Evolutionary conservation across 441 rosid species (phyloP).

Genomic region (Bocquillonia castaneifolia): DNA sequence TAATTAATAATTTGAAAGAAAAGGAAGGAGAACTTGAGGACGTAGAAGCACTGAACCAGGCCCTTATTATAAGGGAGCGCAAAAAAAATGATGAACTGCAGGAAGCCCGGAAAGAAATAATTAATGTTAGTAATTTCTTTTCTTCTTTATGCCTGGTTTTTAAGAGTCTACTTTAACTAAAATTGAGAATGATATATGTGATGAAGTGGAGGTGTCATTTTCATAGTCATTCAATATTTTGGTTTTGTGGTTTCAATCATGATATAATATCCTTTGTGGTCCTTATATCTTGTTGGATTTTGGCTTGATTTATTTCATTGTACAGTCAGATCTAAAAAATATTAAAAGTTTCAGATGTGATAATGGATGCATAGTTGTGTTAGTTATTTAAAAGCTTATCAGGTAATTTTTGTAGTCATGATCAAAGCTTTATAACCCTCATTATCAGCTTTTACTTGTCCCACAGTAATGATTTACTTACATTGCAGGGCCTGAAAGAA

Average conservation of each 20-base stretch:
- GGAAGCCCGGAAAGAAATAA: constrained; percentile 79
- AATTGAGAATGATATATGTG: not conserved
- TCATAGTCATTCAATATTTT: constrained; percentile 11
- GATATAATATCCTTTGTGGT: not conserved
- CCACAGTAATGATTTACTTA: constrained; percentile 11
- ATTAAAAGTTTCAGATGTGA: not conserved
- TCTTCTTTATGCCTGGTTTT: not conserved
- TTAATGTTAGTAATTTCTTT: constrained; percentile 45
- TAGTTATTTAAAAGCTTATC: constrained; percentile 1
- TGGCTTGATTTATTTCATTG: not conserved
- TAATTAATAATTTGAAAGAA: constrained; percentile 61
- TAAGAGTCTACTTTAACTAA: not conserved
- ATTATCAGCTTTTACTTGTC: constrained; percentile 7
- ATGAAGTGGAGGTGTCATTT: not conserved
- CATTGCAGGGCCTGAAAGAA: constrained; percentile 49
- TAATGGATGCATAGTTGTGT: not conserved
- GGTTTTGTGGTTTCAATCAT: constrained; percentile 1
- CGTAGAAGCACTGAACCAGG: constrained; percentile 63
- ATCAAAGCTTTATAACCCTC: not conserved
- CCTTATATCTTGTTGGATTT: no score
- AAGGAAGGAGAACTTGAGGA: constrained; percentile 73
- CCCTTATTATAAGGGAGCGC: constrained; percentile 73
- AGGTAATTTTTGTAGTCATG: not conserved
- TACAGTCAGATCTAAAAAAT: not conserved
- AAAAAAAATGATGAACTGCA: constrained; percentile 84